Base-by-base conservation (phyloP, 352 stramenopile species). In the Phytophthora cactorum region DNA sequence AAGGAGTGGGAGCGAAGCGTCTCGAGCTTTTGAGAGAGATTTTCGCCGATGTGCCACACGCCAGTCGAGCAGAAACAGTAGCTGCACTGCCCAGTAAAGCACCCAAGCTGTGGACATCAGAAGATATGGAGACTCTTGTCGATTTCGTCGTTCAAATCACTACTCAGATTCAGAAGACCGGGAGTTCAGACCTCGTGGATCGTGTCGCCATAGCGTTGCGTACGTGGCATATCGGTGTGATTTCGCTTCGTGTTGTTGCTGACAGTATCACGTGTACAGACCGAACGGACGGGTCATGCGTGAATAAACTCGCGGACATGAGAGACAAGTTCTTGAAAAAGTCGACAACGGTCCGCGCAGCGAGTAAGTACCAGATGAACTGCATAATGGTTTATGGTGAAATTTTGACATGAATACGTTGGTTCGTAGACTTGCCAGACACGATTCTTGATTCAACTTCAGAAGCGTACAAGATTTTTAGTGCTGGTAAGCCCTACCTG, bases 401-500 rank as follows among this genome's bases (percentile, higher is more conserved):
- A n/a, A 2, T 22, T 36, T 51, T 69, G 36, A 77, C 56, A 49
- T 64, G 0, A 34, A 41, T 52, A 7, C n/a, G 11, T 32, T 43
- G 36, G 36, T 14, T 62, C 22, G 17, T 60, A 93, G 85, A 82
- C 64, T 66, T 93, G 4, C 85, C 85, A 4, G 72, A 75, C 31
- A 65, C 70, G 10, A 68, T 93, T 45, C 90, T 79, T 59, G 78
- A 93, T 46, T 41, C 69, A n/a, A 60, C 47, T 0, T 91, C 85
- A 2, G 68, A 80, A 39, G 80, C 80, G 14, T 63, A 91, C 74
- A 91, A 90, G 56, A 84, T 92, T 44, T 93, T 93, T 52, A 83
- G 65, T 12, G 69, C 85, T 54, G 74, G 85, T 92, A 52, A 56
- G 34, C 44, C 27, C 44, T 3, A 39, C 17, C 14, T 10, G 54